Percentiles rank a stretch among this genome's conserved stretches.
phyloP scores from a whole-genome alignment of 1,139 yeast genomes.

The Saccharomyces hybrid region DNA sequence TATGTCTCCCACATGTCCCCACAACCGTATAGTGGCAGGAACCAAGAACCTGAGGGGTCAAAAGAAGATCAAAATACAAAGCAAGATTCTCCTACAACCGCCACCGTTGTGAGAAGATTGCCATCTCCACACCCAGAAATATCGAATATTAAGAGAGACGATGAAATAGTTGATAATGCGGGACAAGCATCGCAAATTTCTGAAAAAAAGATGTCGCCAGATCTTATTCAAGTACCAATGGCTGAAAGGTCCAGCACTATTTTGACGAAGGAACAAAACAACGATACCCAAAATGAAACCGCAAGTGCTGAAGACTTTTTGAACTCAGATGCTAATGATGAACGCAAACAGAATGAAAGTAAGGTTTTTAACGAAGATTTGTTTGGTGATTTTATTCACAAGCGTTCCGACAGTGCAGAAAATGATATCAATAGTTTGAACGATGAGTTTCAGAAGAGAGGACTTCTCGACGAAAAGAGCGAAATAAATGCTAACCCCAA shows the following conservation, averaged over 20 bases:
- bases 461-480: not conserved
- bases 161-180: not conserved
- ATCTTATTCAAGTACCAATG: not conserved
- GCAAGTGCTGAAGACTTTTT: not conserved
- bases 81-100: not conserved
- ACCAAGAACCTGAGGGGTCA: not conserved
- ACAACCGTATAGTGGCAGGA: not conserved
- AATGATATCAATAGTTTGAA: not conserved
- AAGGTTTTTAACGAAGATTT: conserved; percentile 24
- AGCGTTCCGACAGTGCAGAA: conserved; percentile 1
- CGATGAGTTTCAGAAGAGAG: not conserved
- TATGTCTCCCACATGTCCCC: not conserved
- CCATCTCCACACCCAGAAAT: not conserved
- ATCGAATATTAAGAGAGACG: not conserved
- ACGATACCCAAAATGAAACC: not conserved
- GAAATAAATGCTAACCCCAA: not conserved
- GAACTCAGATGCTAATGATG: not conserved
- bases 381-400: conserved; percentile 21
- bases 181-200: not conserved
- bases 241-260: not conserved
- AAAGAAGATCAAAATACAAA: not conserved
- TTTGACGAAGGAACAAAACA: not conserved
- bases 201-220: not conserved
- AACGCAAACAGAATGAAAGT: conserved; percentile 8
- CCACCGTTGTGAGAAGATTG: not conserved